Evolutionary conservation across 2,329 filamentous ascomycete genomes (phyloP), one percentile per base, ranked within the genome.

Genomic region (Emergomyces africanus): DNA sequence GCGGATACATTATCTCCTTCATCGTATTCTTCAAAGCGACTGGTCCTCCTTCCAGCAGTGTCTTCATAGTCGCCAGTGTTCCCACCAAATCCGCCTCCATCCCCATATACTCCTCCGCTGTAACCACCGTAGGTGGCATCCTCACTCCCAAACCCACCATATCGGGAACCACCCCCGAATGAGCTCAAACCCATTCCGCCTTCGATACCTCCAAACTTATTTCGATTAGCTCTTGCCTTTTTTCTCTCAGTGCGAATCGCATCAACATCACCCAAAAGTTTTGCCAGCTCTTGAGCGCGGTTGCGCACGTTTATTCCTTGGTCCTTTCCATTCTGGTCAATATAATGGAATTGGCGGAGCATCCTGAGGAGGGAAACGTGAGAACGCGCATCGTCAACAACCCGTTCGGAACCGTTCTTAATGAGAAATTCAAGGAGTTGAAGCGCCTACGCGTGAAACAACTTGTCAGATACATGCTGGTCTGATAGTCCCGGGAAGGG

Each of bases 251-350:
- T 61, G 59, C 83, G 78, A 59, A 79, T 79, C 59, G 71, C 66
- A 54, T 79, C 77, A 23, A 79, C 77, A 62, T 99, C 94, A 67
- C 89, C 81, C 54, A 99, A 80, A n/a, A 99, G 83, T 64, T 99
- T 95, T 14, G 89, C 88, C 56, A 99, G 80, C 76, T 99, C 94
- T 76, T 96, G 96, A 65, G 94, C 90, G 64, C 94, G 84, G 76
- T 97, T 97, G 65, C 94, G 87, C 61, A 99, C 94, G 70, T 99
- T 99, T 74, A 99, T 84, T 62, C 94, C 94, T 74, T 99, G 94
- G 71, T 99, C 94, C 75, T 99, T 99, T 72, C 94, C 94, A 74
- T 97, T 97, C 71, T 83, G 81, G 70, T 99, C 83, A 74, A 99
- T 97, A 75, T 81, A 99, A 76, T 99, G 94, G 75, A 99, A 99